Base-by-base conservation (phyloP, 495 filamentous ascomycete species). In the Tuber aestivum region DNA sequence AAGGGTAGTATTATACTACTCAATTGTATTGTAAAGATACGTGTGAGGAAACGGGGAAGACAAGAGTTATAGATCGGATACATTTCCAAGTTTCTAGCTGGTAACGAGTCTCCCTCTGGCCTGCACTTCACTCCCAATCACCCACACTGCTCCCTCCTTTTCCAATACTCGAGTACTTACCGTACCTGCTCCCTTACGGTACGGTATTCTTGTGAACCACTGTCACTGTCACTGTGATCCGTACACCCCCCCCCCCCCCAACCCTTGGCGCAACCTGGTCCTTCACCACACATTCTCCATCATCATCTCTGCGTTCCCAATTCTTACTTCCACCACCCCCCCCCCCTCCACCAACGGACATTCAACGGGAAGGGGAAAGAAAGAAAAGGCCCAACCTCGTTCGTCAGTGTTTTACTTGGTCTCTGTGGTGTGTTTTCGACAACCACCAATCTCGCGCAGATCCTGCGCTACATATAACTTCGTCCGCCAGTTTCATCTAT, bases 401-500 rank as follows among this genome's bases (percentile, higher is more conserved):
- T 65, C 56, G 27, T 65, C 27, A 35, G 56, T 65, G 56, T 65
- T 65, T 65, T 65, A 65, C 56, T 65, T 65, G 56, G 35, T 27
- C 56, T 65, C 56, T 65, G n/a, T 65, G 56, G 27, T 65, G 56
- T 27, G 56, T 35, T 65, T 65, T 65, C 56, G 27, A 65, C 56
- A 65, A 65, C 27, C 27, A 35, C 56, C 56, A 65, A 65, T 65
- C 56, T 65, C 56, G 56, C 27, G 56, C 56, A 65, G 56, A 35
- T 65, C 56, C 56, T 65, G 56, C 56, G 56, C 56, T 65, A 65
- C 56, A 65, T 65, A 65, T 65, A 65, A n/a, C 56, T 35, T 65
- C 56, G 56, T 27, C 56, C 56, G 35, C 45, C 78, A 79, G 78
- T 79, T 79, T 79, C 78, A 79, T 79, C 78, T 79, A 79, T 75